phyloP scores from a whole-genome alignment of 371 early-diverging fungal species.

The Rhizopus stolonifer region DNA sequence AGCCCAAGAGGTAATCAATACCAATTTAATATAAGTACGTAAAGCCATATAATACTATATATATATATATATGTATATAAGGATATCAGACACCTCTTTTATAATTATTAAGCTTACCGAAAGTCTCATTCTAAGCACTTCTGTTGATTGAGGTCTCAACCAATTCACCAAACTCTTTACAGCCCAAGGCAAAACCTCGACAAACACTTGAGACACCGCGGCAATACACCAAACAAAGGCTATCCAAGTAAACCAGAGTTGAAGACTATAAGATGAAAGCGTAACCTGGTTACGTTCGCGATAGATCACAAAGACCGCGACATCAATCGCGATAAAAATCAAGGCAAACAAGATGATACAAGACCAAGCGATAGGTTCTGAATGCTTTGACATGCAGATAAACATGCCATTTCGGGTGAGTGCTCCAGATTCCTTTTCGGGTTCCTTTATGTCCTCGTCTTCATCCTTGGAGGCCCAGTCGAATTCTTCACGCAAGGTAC shows the following conservation, averaged over 20 bases:
- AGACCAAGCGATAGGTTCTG: slow-evolving; percentile 40
- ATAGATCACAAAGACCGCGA: slow-evolving; percentile 36
- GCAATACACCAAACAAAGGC: slow-evolving; percentile 48
- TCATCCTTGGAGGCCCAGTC: slow-evolving; percentile 46
- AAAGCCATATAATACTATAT: slow-evolving; percentile 50
- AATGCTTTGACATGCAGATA: slow-evolving; percentile 35
- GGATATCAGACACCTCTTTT: too few relatives aligned
- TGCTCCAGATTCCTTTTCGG: slow-evolving; percentile 21
- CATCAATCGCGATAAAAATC: slow-evolving; percentile 33
- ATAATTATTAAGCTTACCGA: too few relatives aligned
- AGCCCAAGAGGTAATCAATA: slow-evolving; percentile 40
- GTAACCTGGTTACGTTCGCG: slow-evolving; percentile 6
- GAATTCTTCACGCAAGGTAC: slow-evolving; percentile 31
- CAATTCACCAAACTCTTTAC: slow-evolving; percentile 35
- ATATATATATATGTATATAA: background rate
- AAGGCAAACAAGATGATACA: slow-evolving; percentile 33
- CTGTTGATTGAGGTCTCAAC: slow-evolving; percentile 37
- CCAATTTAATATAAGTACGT: slow-evolving; percentile 33
- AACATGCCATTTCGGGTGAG: slow-evolving; percentile 20
- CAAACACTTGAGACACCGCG: slow-evolving; percentile 28
- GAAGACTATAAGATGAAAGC: slow-evolving; percentile 30
- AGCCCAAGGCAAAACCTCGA: slow-evolving; percentile 42
- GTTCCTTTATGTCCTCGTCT: slow-evolving; percentile 26
- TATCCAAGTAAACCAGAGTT: slow-evolving; percentile 47
- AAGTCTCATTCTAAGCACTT: slow-evolving; percentile 48